Conservation (phyloP, 2,329 filamentous ascomycete species). For the Aspergillus sp. region DNA sequence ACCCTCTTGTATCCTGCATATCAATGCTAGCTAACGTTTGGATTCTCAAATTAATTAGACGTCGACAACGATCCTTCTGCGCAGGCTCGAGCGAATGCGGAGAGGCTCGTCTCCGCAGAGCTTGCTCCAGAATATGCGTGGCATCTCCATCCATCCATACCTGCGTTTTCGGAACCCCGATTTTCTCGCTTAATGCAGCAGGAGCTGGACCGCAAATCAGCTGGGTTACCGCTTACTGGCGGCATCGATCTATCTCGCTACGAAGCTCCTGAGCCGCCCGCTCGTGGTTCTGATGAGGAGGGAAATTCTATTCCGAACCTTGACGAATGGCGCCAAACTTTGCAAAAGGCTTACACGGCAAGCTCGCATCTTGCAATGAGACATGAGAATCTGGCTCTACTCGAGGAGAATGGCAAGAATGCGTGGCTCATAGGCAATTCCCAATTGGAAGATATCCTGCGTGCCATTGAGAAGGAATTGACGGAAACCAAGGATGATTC, state of each 20-base stretch:
- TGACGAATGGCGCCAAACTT: slow-evolving; percentile 42
- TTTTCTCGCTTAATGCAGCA: slow-evolving; percentile 60
- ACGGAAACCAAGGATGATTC: slow-evolving; percentile 58
- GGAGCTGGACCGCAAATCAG: slow-evolving; percentile 61
- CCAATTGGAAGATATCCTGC: slow-evolving; percentile 64
- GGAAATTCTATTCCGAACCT: slow-evolving; percentile 22
- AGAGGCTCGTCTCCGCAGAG: slow-evolving; percentile 62
- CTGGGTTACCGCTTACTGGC: slow-evolving; percentile 49
- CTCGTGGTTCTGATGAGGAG: slow-evolving; percentile 25
- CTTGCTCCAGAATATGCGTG: slow-evolving; percentile 43
- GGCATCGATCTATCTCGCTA: slow-evolving; percentile 74
- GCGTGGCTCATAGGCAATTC: slow-evolving; percentile 84
- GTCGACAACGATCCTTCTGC: slow-evolving; percentile 66
- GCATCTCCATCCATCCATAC: slow-evolving; percentile 52
- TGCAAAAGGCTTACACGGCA: slow-evolving; percentile 51
- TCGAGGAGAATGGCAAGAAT: slow-evolving; percentile 77
- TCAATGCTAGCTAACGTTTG: slow-evolving; percentile 4
- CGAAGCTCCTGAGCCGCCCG: slow-evolving; percentile 61
- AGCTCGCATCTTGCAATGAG: slow-evolving; percentile 51
- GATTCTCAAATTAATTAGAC: slow-evolving; percentile 46
- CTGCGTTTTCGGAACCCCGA: slow-evolving; percentile 42
- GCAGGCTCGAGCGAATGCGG: slow-evolving; percentile 55
- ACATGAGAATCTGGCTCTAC: slow-evolving; percentile 58
- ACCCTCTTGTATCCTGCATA: slow-evolving; percentile 2
- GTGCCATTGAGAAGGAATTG: slow-evolving; percentile 64